A percentile compares a stretch with the other conserved stretches of the same genome.
Conservation (phyloP, 805 yeast genomes). For the Candida insectalens region DNA sequence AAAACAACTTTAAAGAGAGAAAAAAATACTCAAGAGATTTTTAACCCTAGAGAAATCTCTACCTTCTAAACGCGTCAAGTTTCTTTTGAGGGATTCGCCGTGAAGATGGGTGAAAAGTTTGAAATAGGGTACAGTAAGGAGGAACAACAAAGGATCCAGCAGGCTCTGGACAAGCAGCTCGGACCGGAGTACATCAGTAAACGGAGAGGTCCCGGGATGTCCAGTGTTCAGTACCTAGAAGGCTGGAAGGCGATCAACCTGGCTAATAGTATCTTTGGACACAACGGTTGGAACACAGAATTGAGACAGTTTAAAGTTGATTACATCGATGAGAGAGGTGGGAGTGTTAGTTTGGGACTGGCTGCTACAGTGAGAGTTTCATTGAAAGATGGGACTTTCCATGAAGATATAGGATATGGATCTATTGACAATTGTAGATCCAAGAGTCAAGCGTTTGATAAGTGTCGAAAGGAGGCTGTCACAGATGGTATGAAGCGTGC, state of each 20-base stretch:
- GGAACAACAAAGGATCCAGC: constrained; percentile 17
- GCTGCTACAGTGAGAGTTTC: constrained; percentile 65
- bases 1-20: too few species aligned
- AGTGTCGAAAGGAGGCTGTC: constrained; percentile 78
- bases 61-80: too few species aligned
- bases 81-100: too few species aligned
- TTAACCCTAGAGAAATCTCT: too few species aligned
- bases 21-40: too few species aligned
- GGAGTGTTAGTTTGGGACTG: constrained; percentile 53
- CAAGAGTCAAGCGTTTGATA: constrained; percentile 66
- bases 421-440: constrained; percentile 59
- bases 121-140: constrained; percentile 20
- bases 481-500: constrained; percentile 78
- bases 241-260: constrained; percentile 78
- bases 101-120: too few species aligned
- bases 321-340: constrained; percentile 55
- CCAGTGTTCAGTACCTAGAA: constrained; percentile 61
- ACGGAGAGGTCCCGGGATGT: constrained; percentile 68
- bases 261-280: constrained; percentile 77
- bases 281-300: constrained; percentile 77
- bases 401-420: constrained; percentile 73
- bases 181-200: constrained; percentile 76
- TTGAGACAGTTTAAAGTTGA: constrained; percentile 58
- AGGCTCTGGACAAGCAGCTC: constrained; percentile 29
- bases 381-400: constrained; percentile 72